Evolutionary conservation across 176 grass and related monocot species (phyloP).

Genomic region (Hsuehochloa calcarea): DNA sequence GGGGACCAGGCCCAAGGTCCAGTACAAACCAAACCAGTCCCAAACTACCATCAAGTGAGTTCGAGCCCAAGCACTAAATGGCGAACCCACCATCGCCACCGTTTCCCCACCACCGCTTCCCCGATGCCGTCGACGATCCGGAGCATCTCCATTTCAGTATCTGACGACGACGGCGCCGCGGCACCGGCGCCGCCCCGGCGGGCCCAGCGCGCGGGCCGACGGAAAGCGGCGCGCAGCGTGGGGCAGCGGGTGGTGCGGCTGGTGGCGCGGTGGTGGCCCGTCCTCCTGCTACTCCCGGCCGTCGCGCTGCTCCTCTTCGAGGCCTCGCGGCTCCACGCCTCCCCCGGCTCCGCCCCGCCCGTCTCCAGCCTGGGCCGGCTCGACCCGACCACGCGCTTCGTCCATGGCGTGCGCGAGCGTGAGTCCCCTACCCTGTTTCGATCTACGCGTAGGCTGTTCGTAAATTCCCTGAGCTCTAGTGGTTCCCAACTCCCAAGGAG

Average conservation of each 20-base stretch:
- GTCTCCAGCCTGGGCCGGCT: conserved; percentile 58
- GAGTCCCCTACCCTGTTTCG: conserved; percentile 32
- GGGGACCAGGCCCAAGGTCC: not conserved
- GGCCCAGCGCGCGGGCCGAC: conserved; percentile 18
- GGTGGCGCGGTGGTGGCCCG: conserved; percentile 46
- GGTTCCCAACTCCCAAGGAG: not conserved
- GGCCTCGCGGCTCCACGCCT: conserved; percentile 41
- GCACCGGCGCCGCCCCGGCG: conserved; percentile 22
- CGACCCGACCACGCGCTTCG: conserved; percentile 60
- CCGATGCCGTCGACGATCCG: conserved; percentile 65
- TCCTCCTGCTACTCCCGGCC: conserved; percentile 64
- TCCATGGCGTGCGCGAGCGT: conserved; percentile 81
- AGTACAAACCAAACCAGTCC: not conserved
- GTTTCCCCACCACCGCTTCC: conserved; percentile 26
- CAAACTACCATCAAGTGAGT: not conserved
- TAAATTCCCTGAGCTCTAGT: not conserved
- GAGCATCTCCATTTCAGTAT: conserved; percentile 79
- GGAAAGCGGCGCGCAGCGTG: conserved; percentile 20
- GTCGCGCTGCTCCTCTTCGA: conserved; percentile 7
- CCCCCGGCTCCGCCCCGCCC: not conserved
- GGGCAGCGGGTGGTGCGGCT: conserved; percentile 38
- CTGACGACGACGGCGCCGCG: conserved; percentile 68
- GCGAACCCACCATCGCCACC: conserved; percentile 39
- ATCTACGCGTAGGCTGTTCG: conserved; percentile 28
- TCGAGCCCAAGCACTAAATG: conserved; percentile 30